A percentile compares a stretch with the other conserved stretches of the same genome.
Evolutionary conservation across 768 basidiomycete species (phyloP).

Genomic region (Terana coerulea): DNA sequence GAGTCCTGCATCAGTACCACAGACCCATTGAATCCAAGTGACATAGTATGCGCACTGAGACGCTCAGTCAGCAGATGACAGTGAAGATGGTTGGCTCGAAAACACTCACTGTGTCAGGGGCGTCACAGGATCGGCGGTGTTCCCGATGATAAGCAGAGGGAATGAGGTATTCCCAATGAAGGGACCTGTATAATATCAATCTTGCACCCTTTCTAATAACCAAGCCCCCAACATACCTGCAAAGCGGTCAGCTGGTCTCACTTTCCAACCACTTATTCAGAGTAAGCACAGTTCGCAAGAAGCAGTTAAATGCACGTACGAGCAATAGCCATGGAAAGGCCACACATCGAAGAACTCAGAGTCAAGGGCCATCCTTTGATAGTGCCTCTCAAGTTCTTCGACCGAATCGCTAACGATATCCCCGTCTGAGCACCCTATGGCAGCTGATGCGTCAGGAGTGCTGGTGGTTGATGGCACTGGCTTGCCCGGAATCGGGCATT

Average conservation of each 20-base stretch:
- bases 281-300: not conserved
- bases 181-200: not conserved
- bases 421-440: constrained; percentile 14
- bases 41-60: constrained; percentile 7
- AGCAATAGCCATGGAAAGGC: not conserved
- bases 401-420: constrained; percentile 5
- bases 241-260: constrained; percentile 12
- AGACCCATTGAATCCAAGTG: constrained; percentile 4
- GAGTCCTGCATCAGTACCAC: constrained; percentile 12
- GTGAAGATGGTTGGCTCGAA: not conserved
- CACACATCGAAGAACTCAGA: constrained; percentile 13
- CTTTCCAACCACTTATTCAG: constrained; percentile 11
- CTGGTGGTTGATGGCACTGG: not conserved
- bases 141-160: constrained; percentile 23
- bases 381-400: constrained; percentile 1
- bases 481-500: not conserved
- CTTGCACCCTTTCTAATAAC: constrained; percentile 6
- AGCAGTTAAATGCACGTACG: not conserved
- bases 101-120: constrained; percentile 8
- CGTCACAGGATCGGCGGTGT: constrained; percentile 18
- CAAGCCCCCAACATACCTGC: constrained; percentile 12
- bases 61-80: not conserved
- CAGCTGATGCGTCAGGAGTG: not conserved
- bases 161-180: constrained; percentile 21
- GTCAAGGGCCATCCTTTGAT: constrained; percentile 1